phyloP scores from a whole-genome alignment of 495 filamentous ascomycete genomes.

The Xylaria telfairii region DNA sequence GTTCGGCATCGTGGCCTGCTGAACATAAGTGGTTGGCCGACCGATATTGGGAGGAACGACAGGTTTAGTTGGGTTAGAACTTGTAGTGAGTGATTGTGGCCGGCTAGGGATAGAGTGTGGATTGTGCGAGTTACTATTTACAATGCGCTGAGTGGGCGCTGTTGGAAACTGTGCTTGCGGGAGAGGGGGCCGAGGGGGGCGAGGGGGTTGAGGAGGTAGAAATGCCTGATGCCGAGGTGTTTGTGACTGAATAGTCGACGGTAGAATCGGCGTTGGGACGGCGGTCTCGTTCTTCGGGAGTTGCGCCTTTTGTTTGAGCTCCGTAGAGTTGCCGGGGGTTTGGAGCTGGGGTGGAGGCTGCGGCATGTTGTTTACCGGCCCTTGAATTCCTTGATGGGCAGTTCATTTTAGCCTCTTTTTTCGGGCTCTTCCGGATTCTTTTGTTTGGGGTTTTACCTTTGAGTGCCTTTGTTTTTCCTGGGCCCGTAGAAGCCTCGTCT shows the following conservation, averaged over 20 bases:
- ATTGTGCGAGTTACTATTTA: background rate
- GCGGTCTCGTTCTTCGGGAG: background rate
- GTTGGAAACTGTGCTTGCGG: background rate
- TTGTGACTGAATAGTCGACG: constrained; percentile 3
- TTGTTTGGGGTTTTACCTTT: constrained; percentile 32
- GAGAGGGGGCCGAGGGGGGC: background rate
- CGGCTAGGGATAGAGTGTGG: background rate
- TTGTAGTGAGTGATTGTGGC: constrained; percentile 1
- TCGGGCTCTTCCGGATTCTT: constrained; percentile 4
- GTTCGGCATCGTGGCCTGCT: background rate
- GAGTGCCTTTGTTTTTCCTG: constrained; percentile 19
- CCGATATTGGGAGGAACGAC: background rate
- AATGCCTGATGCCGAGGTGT: background rate
- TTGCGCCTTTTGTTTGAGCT: background rate
- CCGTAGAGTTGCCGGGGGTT: background rate
- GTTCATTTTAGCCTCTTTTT: constrained; percentile 27
- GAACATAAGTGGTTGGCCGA: background rate
- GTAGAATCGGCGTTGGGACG: background rate
- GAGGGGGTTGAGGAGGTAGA: background rate
- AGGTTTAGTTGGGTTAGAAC: background rate
- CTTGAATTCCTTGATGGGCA: constrained; percentile 22
- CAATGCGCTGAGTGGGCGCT: background rate
- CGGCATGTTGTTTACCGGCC: background rate
- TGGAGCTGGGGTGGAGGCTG: constrained; percentile 4
- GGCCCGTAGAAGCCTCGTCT: background rate